A percentile compares a stretch with the other conserved stretches of the same genome.
phyloP scores from a whole-genome alignment of 2,329 filamentous ascomycete species.

The Xylariales sp. region DNA sequence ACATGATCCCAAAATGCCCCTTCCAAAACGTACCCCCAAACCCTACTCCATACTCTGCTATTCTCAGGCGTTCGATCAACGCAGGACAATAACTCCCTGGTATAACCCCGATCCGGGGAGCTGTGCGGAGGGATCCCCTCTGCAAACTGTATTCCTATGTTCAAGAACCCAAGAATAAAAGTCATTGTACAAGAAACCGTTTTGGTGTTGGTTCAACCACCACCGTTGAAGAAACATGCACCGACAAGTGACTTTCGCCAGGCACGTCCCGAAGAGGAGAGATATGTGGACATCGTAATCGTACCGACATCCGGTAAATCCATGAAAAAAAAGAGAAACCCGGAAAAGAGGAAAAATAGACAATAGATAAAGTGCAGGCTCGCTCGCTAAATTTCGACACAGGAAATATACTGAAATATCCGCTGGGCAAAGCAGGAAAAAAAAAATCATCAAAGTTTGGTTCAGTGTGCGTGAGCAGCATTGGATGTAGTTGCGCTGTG shows the following conservation, averaged over 20 bases:
- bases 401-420: constrained; percentile 18
- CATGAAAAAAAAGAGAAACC: constrained; percentile 13
- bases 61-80: too few species aligned
- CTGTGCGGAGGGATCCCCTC: constrained; percentile 6
- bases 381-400: constrained; percentile 29
- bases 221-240: constrained; percentile 11
- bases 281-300: too few species aligned
- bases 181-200: constrained; percentile 27
- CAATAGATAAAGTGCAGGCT: constrained; percentile 34
- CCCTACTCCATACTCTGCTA: constrained; percentile 12
- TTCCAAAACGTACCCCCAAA: too few species aligned
- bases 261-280: too few species aligned
- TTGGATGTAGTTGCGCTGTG: constrained; percentile 26
- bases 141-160: constrained; percentile 4
- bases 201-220: constrained; percentile 13
- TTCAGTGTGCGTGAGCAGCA: constrained; percentile 28
- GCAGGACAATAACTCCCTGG: too few species aligned
- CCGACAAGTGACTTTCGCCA: constrained; percentile 27
- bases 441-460: too few species aligned
- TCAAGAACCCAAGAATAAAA: constrained; percentile 13
- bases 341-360: constrained; percentile 23
- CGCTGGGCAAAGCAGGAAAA: constrained; percentile 21
- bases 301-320: constrained; percentile 3
- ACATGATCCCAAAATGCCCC: too few species aligned
- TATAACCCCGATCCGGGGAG: not conserved